Evolutionary conservation across 2,329 filamentous ascomycete species (phyloP).

Genomic region (Cercospora zeae-maydis): DNA sequence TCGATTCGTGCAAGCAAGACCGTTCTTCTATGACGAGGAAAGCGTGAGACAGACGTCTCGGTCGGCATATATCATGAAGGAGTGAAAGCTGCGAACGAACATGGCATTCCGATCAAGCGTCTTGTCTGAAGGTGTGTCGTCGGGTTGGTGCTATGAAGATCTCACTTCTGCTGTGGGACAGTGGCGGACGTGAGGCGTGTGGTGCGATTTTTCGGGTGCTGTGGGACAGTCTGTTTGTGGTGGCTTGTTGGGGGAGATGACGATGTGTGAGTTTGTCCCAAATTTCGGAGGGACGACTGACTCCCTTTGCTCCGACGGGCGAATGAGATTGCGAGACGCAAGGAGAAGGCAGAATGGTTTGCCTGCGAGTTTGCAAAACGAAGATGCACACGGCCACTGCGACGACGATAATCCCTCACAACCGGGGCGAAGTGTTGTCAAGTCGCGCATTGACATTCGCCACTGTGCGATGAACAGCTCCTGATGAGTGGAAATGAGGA

Average conservation of each 20-base stretch:
- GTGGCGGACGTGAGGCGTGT: background rate
- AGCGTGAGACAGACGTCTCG: too few relatives aligned
- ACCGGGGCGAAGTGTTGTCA: background rate
- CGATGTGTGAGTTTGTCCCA: background rate
- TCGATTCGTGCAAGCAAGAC: too few relatives aligned
- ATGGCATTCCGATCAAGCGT: too few relatives aligned
- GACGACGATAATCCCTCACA: background rate
- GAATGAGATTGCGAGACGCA: too few relatives aligned
- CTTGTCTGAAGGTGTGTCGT: too few relatives aligned
- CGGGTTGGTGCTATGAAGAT: background rate
- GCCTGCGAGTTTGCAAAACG: background rate
- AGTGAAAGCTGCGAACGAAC: too few relatives aligned
- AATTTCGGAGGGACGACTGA: background rate
- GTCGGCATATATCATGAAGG: too few relatives aligned
- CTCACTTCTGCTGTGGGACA: background rate
- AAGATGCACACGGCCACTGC: background rate
- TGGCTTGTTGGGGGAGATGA: background rate
- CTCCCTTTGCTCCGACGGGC: too few relatives aligned
- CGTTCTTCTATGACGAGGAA: too few relatives aligned
- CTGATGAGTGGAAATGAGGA: conserved; percentile 2
- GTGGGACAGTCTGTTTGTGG: background rate
- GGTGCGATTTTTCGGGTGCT: background rate
- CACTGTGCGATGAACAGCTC: background rate
- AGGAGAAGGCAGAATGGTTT: background rate
- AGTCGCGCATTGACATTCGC: conserved; percentile 4